Percentiles rank a stretch among this genome's conserved stretches.
Conservation (phyloP, 148 eudicot genomes). For the Amaranthus cruentus region DNA sequence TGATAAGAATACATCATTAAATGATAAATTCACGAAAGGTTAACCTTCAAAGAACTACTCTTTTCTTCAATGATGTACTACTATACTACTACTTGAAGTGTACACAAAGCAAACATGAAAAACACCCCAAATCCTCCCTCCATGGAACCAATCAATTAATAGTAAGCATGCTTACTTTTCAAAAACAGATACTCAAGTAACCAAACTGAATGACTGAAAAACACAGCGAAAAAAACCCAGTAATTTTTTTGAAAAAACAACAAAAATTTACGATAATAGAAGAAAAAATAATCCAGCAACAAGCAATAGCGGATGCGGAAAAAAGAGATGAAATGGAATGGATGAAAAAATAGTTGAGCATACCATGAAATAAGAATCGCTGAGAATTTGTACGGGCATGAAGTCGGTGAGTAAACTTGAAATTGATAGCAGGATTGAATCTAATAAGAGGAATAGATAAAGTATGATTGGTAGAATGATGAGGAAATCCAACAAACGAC, state of each 20-base stretch:
- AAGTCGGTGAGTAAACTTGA: slow-evolving; percentile 9
- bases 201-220: background rate
- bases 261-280: background rate
- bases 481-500: slow-evolving; percentile 15
- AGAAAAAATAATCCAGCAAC: background rate
- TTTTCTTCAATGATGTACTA: too few species aligned
- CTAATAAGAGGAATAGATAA: slow-evolving; percentile 16
- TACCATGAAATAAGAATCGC: slow-evolving; percentile 16
- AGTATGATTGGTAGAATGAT: slow-evolving; percentile 2
- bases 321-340: background rate
- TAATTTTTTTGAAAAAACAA: background rate
- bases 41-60: too few species aligned
- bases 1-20: too few species aligned
- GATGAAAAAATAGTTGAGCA: background rate
- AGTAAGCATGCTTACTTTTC: background rate
- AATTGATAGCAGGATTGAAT: slow-evolving; percentile 16
- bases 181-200: background rate
- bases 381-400: slow-evolving; percentile 11
- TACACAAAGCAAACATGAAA: too few species aligned
- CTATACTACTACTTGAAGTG: too few species aligned
- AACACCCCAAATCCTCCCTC: too few species aligned
- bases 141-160: too few species aligned
- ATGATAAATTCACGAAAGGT: too few species aligned
- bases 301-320: background rate
- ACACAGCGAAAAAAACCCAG: background rate